Evolutionary conservation across 2,329 filamentous ascomycete species (phyloP).

Genomic region (Neocucurbitaria cava): DNA sequence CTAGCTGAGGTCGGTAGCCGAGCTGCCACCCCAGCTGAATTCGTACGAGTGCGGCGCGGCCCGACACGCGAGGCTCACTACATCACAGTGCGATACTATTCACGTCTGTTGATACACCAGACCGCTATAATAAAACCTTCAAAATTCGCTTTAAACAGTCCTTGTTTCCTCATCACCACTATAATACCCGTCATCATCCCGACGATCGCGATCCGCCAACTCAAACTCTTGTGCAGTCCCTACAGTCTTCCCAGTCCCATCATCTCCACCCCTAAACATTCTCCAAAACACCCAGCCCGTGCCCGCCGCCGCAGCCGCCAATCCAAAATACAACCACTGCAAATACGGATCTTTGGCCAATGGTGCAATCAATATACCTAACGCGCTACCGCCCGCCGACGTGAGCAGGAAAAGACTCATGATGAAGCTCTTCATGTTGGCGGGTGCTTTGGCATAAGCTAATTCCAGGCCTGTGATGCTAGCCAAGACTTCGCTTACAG

Average conservation of each 20-base stretch:
- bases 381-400: conserved; percentile 63
- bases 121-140: too few relatives aligned
- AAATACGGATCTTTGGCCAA: conserved; percentile 69
- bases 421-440: conserved; percentile 57
- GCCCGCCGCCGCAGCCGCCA: conserved; percentile 59
- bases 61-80: too few relatives aligned
- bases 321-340: conserved; percentile 69
- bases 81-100: too few relatives aligned
- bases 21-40: too few relatives aligned
- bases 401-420: conserved; percentile 67
- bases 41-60: too few relatives aligned
- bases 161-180: conserved; percentile 1
- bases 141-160: too few relatives aligned
- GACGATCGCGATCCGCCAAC: conserved; percentile 3
- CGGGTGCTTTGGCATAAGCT: conserved; percentile 56
- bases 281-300: conserved; percentile 63
- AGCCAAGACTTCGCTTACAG: conserved; percentile 55
- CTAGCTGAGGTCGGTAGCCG: too few relatives aligned
- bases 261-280: conserved; percentile 46
- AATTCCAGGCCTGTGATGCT: conserved; percentile 57
- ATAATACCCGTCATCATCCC: conserved; percentile 5
- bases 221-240: conserved; percentile 24
- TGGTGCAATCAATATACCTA: conserved; percentile 68
- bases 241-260: not conserved
- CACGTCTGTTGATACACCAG: too few relatives aligned